Conservation (phyloP, 129 eudicot genomes). For the Heracleum sosnowskyi region DNA sequence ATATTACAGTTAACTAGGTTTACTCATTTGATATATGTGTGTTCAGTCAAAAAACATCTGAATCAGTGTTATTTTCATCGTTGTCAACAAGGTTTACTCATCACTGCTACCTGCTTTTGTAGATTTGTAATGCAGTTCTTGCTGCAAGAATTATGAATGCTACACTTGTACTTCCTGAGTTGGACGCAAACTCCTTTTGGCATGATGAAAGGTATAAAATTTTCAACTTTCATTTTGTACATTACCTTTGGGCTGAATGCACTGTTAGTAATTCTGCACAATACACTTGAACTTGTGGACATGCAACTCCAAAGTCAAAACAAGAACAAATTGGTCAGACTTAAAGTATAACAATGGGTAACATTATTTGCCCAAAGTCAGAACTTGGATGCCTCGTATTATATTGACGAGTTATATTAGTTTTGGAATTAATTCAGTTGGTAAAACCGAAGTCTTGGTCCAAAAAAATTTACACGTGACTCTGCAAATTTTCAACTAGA, state of each 20-base stretch:
- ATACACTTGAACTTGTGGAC: neutral
- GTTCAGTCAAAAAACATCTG: neutral
- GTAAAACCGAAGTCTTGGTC: neutral
- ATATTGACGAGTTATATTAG: neutral
- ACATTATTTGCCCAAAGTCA: neutral
- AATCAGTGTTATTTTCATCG: neutral
- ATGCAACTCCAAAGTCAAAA: neutral
- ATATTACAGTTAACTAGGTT: neutral
- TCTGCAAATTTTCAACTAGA: neutral
- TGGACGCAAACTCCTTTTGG: slow-evolving; percentile 96
- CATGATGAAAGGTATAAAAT: slow-evolving; percentile 71
- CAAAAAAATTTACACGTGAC: neutral
- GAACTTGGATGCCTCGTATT: neutral
- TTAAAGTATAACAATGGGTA: neutral
- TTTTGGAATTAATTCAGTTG: neutral
- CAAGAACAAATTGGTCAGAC: neutral
- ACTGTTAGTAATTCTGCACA: neutral
- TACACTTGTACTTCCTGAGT: slow-evolving; percentile 96
- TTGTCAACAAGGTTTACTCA: neutral
- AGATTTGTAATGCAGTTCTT: slow-evolving; percentile 96
- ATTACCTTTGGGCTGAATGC: neutral
- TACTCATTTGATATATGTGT: neutral
- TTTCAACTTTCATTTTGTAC: neutral
- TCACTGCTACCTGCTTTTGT: slow-evolving; percentile 12
- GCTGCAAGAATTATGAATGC: slow-evolving; percentile 99